These are phyloP conservation scores for Microcos paniculata DNA, from an alignment of 345 rosid genomes.

Conservation along the genomic window DNA sequence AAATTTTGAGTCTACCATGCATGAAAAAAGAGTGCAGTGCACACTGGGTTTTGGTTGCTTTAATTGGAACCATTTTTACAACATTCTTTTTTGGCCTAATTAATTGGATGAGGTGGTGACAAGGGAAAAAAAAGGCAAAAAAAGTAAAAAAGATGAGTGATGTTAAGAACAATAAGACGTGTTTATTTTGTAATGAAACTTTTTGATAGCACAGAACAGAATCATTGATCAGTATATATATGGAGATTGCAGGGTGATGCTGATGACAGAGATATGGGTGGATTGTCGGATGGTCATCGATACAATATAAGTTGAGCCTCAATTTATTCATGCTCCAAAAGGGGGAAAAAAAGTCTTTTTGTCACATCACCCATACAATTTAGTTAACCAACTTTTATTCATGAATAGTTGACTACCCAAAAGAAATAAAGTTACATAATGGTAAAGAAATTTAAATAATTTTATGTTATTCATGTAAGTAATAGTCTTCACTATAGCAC, in stretches of 20 bases:
- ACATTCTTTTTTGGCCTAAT: background rate
- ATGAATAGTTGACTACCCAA: too few species aligned
- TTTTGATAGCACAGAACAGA: background rate
- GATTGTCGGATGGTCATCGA: background rate
- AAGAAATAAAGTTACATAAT: too few species aligned
- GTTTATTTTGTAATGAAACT: background rate
- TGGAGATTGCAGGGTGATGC: background rate
- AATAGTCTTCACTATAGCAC: too few species aligned
- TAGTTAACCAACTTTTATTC: too few species aligned
- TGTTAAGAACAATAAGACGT: background rate
- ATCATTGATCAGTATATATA: background rate
- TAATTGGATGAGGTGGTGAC: background rate
- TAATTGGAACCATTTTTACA: background rate
- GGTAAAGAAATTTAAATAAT: too few species aligned
- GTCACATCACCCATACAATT: background rate
- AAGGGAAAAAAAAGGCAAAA: background rate
- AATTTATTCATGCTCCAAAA: background rate
- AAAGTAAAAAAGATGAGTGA: background rate
- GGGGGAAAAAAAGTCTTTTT: too few species aligned
- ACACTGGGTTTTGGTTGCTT: background rate
- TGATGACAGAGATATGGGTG: background rate
- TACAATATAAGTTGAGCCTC: background rate
- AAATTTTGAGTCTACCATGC: background rate
- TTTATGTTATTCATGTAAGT: too few species aligned
- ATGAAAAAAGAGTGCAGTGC: background rate